These are phyloP conservation scores for Daldinia concentrica DNA, from an alignment of 495 filamentous ascomycete genomes.

Conservation along the genomic window DNA sequence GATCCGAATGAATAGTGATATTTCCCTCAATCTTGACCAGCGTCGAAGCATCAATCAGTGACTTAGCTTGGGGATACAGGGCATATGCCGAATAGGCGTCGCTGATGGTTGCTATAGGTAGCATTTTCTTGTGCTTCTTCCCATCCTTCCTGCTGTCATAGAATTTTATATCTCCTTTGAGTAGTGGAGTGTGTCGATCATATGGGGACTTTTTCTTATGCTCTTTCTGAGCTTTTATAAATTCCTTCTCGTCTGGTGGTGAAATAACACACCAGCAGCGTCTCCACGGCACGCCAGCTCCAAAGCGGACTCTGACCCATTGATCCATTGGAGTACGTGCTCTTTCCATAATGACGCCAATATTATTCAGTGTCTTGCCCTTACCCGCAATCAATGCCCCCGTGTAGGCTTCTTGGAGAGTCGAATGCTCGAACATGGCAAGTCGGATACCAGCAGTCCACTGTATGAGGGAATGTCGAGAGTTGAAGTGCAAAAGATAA, in stretches of 20 bases:
- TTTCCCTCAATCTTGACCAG: constrained; percentile 93
- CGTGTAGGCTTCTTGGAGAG: constrained; percentile 95
- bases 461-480: constrained; percentile 88
- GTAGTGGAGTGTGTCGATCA: constrained; percentile 68
- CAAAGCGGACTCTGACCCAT: constrained; percentile 96
- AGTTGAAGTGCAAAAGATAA: constrained; percentile 95
- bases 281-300: constrained; percentile 94
- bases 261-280: constrained; percentile 95
- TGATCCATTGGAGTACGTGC: constrained; percentile 80
- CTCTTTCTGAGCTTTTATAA: constrained; percentile 81
- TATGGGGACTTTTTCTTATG: constrained; percentile 88
- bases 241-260: constrained; percentile 92
- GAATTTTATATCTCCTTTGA: constrained; percentile 92
- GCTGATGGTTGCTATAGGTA: constrained; percentile 88
- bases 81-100: constrained; percentile 93
- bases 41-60: constrained; percentile 92
- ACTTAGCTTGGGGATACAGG: constrained; percentile 93
- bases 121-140: constrained; percentile 91
- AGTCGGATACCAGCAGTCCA: constrained; percentile 97
- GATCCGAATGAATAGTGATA: constrained; percentile 82
- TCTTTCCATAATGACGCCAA: constrained; percentile 84
- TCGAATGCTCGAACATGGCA: constrained; percentile 93
- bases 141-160: constrained; percentile 75
- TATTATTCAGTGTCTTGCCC: constrained; percentile 86
- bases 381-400: constrained; percentile 95